Percentiles rank a stretch among this genome's conserved stretches.
Conservation (phyloP, 352 stramenopile species). For the Phytophthora chlamydospora region DNA sequence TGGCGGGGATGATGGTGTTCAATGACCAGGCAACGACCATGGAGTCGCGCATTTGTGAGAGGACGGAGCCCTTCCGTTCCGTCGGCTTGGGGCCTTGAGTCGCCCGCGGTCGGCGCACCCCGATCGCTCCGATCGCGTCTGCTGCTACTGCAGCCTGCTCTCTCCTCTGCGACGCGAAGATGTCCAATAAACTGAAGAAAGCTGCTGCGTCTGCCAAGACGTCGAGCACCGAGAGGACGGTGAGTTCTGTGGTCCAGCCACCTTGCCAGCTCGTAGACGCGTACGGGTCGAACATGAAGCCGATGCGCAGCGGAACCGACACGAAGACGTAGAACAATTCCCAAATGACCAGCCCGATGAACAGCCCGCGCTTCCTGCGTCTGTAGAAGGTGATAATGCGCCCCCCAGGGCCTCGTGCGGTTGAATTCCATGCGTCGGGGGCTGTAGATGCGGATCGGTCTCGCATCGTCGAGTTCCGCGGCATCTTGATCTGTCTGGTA, state of each 20-base stretch:
- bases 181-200: slow-evolving; percentile 55
- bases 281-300: slow-evolving; percentile 73
- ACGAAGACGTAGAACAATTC: slow-evolving; percentile 61
- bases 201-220: slow-evolving; percentile 52
- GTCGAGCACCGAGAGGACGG: slow-evolving; percentile 55
- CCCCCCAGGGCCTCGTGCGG: not conserved
- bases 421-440: slow-evolving; percentile 5
- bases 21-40: slow-evolving; percentile 60
- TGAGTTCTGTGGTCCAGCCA: slow-evolving; percentile 55
- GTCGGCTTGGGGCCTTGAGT: slow-evolving; percentile 11
- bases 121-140: slow-evolving; percentile 22
- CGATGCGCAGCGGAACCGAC: slow-evolving; percentile 68
- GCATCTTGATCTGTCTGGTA: slow-evolving; percentile 2
- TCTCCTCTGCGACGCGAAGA: slow-evolving; percentile 48
- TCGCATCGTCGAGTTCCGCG: slow-evolving; percentile 12
- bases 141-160: slow-evolving; percentile 46
- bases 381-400: slow-evolving; percentile 24
- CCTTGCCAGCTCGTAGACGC: slow-evolving; percentile 2
- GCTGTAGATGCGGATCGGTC: slow-evolving; percentile 5
- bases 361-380: slow-evolving; percentile 25
- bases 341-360: slow-evolving; percentile 32
- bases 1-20: slow-evolving; percentile 60
- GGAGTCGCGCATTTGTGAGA: slow-evolving; percentile 39
- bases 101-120: slow-evolving; percentile 16
- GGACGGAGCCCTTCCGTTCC: slow-evolving; percentile 15